These are phyloP conservation scores for Trichosporon asahii DNA, from an alignment of 1,284 basidiomycete species.

Conservation along the genomic window DNA sequence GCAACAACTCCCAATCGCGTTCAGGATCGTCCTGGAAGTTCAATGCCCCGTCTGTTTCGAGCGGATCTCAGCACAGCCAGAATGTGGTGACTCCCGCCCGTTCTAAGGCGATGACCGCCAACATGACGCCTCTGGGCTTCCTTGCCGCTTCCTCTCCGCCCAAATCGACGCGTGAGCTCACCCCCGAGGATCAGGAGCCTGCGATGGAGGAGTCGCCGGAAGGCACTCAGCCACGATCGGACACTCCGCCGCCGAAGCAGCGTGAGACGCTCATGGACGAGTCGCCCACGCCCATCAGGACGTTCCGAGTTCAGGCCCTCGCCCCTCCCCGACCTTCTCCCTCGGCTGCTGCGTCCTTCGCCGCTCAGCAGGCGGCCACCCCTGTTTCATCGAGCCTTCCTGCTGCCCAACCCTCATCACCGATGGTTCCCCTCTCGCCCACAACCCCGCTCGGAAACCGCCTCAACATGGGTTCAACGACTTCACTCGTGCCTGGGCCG, in stretches of 20 bases:
- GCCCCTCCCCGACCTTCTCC: slow-evolving; percentile 8
- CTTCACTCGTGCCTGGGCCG: neutral
- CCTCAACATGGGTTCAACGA: neutral
- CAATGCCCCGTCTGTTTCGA: neutral
- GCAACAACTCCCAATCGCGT: neutral
- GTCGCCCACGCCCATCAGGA: slow-evolving; percentile 23
- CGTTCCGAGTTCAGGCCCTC: slow-evolving; percentile 18
- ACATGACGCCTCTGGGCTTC: neutral
- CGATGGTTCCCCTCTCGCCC: neutral
- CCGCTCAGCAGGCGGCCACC: neutral
- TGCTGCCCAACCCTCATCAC: neutral
- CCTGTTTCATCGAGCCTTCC: neutral
- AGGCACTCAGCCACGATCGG: neutral
- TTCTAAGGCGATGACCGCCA: neutral
- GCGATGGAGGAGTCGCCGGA: slow-evolving; percentile 5
- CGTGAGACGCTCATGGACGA: slow-evolving; percentile 24
- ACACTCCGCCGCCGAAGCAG: neutral
- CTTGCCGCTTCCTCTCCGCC: neutral
- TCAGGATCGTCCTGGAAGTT: slow-evolving; percentile 7
- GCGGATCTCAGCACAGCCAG: slow-evolving; percentile 1
- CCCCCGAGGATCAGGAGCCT: neutral
- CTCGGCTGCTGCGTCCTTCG: neutral
- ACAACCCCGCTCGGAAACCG: neutral
- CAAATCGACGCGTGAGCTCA: neutral
- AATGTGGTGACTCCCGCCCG: neutral